Evolutionary conservation across 2,329 filamentous ascomycete genomes (phyloP), one percentile per base, ranked within the genome.

Genomic region (Claviceps spartinae): DNA sequence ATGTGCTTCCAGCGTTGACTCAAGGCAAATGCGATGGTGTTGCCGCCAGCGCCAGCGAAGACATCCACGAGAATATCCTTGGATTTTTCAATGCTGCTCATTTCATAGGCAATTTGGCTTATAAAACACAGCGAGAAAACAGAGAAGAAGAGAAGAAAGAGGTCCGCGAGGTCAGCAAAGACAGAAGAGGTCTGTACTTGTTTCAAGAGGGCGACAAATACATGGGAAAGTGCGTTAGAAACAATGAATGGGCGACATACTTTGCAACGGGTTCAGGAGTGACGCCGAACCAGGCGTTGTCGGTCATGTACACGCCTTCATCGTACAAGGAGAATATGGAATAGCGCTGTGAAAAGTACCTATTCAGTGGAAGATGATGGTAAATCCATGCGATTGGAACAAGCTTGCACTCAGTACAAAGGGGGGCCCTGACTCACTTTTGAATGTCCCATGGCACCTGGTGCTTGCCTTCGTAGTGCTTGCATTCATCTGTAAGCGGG

Each of bases 201-300:
- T 51, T 11, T 49, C 50, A 45, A 18, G 34, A 48, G 22, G 22
- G 22, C 7, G 18, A 20, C 2, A 24, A 11, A 3, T 2, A 30
- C 14, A 45, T 52, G 13, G 16, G 52, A 49, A 36, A 44, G 30
- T 1, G 4, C 30, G 11, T 34, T 11, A 3, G 47, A 43, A 30
- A 43, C 20, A 42, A 18, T 8, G 20, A 11, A 22, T 14, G 26
- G 16, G 43, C 49, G 53, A 70, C 75, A 61, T 72, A 93, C 87
- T 77, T 82, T 54, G 93, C 93, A 30, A 98, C 81, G 4, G 87
- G 86, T 66, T 98, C 91, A 14, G 93, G 90, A 0, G 94, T 98
- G 7, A 97, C 90, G 52, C 90, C 93, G 65, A 93, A 98, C 93
- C 93, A 98, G 51, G 89, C 86, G 69, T 91, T 85, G 65, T 95